Evolutionary conservation across 768 basidiomycete genomes (phyloP).

Genomic region (Suillus spraguei): DNA sequence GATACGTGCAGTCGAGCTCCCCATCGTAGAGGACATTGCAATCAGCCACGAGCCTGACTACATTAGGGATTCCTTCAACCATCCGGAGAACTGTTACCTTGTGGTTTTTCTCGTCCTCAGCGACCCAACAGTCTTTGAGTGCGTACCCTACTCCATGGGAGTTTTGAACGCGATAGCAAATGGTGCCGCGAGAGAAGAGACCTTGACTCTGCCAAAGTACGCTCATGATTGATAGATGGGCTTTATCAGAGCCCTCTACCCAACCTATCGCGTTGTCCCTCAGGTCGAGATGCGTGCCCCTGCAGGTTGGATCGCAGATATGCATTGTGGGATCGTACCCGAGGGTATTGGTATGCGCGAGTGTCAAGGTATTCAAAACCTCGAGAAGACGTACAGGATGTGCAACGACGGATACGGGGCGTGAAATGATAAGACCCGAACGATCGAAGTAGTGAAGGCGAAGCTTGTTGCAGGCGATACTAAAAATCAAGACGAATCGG

Average conservation of each 20-base stretch:
- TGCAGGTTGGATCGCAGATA: not conserved
- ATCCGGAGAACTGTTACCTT: not conserved
- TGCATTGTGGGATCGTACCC: slow-evolving; percentile 7
- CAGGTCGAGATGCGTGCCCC: not conserved
- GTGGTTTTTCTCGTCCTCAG: not conserved
- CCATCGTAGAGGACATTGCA: slow-evolving; percentile 4
- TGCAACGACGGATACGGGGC: not conserved
- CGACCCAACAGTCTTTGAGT: slow-evolving; percentile 7
- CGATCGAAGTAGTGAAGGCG: not conserved
- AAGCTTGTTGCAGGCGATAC: not conserved
- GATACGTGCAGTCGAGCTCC: not conserved
- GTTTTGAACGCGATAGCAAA: not conserved
- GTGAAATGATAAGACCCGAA: too few species aligned
- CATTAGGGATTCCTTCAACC: not conserved
- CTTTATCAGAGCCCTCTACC: not conserved
- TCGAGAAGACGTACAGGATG: not conserved
- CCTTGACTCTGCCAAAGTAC: slow-evolving; percentile 3
- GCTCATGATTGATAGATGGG: not conserved
- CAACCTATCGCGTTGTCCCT: not conserved
- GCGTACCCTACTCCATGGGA: not conserved
- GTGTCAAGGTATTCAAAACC: not conserved
- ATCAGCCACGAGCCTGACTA: not conserved
- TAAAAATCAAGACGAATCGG: not conserved
- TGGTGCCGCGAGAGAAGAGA: not conserved
- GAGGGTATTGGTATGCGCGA: not conserved